Conservation (phyloP, 306 rosid species). For the Prunus fruticosa region DNA sequence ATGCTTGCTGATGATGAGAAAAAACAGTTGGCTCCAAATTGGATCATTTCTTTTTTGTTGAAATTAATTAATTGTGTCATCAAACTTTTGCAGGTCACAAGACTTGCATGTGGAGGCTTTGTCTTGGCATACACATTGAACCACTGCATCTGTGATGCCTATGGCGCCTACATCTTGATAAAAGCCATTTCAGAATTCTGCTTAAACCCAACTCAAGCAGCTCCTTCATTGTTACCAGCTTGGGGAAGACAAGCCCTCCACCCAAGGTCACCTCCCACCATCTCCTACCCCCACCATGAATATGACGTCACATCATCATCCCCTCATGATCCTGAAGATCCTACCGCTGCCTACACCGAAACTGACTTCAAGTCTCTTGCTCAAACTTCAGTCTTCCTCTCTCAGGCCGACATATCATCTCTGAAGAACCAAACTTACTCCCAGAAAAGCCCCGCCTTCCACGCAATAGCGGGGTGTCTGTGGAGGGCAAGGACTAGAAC, state of each 20-base stretch:
- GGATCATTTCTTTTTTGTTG: too few species aligned
- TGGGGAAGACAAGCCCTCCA: conserved; percentile 21
- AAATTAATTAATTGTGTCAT: too few species aligned
- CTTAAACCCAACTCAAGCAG: background rate
- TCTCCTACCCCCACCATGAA: conserved; percentile 24
- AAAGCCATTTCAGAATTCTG: conserved; percentile 20
- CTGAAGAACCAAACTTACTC: conserved; percentile 6
- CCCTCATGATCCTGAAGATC: background rate
- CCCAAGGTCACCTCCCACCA: conserved; percentile 17
- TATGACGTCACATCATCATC: background rate
- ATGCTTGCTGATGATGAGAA: too few species aligned
- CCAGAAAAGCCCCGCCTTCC: conserved; percentile 9
- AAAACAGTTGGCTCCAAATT: too few species aligned
- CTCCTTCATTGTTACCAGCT: conserved; percentile 13
- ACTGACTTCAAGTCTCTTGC: conserved; percentile 12
- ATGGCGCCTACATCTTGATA: conserved; percentile 23
- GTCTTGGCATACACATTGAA: conserved; percentile 28
- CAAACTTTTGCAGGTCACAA: conserved; percentile 16
- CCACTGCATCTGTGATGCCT: conserved; percentile 31
- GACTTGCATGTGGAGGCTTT: conserved; percentile 23
- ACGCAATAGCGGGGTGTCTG: conserved; percentile 15
- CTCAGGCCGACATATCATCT: conserved; percentile 3
- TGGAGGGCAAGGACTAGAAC: conserved; percentile 26
- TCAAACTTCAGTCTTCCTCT: conserved; percentile 22
- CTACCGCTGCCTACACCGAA: background rate